These are phyloP conservation scores for Magnolia officinalis DNA, from an alignment of 164 flowering plant species.

Conservation along the genomic window DNA sequence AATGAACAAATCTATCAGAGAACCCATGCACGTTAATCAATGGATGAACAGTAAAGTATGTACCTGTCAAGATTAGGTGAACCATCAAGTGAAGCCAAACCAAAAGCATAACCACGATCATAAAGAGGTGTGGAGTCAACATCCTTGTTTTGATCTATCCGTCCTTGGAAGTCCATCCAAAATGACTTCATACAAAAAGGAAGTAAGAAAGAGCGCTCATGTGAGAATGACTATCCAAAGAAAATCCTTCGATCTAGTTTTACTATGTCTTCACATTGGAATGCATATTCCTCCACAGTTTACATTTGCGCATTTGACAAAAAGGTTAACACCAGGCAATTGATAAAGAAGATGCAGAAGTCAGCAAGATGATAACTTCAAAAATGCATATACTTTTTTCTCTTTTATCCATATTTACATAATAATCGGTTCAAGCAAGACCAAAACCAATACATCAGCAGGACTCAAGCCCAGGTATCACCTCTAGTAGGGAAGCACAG, in stretches of 20 bases:
- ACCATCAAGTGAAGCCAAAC: conserved; percentile 56
- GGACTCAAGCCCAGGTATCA: neutral
- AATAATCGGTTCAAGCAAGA: too few relatives aligned
- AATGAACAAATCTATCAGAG: neutral
- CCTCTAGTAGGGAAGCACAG: too few relatives aligned
- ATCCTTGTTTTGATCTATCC: conserved; percentile 30
- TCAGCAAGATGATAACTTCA: neutral
- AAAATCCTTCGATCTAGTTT: neutral
- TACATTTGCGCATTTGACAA: neutral
- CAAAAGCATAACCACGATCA: conserved; percentile 81
- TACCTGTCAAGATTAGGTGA: conserved; percentile 58
- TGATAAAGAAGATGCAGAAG: neutral
- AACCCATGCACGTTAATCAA: neutral
- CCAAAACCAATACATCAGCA: neutral
- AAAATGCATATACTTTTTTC: too few relatives aligned
- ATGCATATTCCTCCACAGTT: too few relatives aligned
- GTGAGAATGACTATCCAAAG: neutral
- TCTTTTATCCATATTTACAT: too few relatives aligned
- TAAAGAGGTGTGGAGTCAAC: conserved; percentile 61
- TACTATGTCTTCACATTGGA: neutral
- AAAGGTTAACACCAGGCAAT: neutral
- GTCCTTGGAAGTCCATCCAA: conserved; percentile 76
- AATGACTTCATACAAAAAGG: conserved; percentile 53
- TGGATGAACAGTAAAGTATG: conserved; percentile 8
- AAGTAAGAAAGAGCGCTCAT: neutral